Base-by-base conservation (phyloP, 768 basidiomycete species). In the Strobilomyces dryophilus region DNA sequence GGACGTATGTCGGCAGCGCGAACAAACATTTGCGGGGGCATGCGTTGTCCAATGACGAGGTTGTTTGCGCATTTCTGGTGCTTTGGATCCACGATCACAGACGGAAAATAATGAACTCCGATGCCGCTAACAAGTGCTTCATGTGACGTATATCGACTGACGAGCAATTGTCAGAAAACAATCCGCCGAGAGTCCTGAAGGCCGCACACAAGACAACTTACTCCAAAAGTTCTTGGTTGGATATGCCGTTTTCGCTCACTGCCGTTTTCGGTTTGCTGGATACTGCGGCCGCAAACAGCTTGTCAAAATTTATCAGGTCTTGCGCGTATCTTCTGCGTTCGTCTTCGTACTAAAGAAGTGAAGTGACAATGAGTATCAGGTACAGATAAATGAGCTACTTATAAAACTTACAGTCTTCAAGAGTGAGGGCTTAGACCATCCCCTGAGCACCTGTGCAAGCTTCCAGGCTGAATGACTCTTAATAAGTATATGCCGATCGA, bases 241-340 rank as follows among this genome's bases (percentile, higher is more conserved):
- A 58, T 27, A 49, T 29, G 17, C 74, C 72, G 15, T 64, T 66
- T 45, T 57, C 61, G 47, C 74, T 66, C 14, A 61, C 58, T 36
- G 70, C 68, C 5, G 80, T 80, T 21, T 74, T 73, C 4, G 85
- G 82, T 63, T 84, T 85, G 32, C 79, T 79, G 20, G 85, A 87
- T 63, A 86, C 86, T 18, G 86, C 69, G n/a, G 74, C 73, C 5
- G 84, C 74, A 56, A 82, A 84, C 53, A 83, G 62, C 56, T 79
- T 80, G 65, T 89, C 88, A 57, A 86, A 88, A 43, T 76, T 58
- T 54, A 89, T 89, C 52, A 49, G 12, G 21, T 49, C 49, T 34
- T 49, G 31, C 18, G 47, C 47, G 20, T 31, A 32, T 14, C 31
- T 79, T 49, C 79, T 75, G 21, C 89, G 74, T 61, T 91, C 89